A percentile compares a stretch with the other conserved stretches of the same genome.
Evolutionary conservation across 1,284 basidiomycete genomes (phyloP).

Genomic region (Megacollybia platyphylla): DNA sequence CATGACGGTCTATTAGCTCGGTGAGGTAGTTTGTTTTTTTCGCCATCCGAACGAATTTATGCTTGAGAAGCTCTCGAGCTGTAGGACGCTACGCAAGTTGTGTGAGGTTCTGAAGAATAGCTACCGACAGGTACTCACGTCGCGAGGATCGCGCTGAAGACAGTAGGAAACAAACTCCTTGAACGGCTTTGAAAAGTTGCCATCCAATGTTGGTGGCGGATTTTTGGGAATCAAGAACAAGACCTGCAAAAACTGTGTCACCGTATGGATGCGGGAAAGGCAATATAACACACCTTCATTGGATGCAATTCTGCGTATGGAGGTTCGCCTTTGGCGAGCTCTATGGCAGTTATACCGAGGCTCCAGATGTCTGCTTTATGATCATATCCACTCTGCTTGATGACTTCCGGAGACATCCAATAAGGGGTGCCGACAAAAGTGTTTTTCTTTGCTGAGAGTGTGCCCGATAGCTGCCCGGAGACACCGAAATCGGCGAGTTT

Average conservation of each 20-base stretch:
- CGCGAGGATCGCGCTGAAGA: constrained; percentile 86
- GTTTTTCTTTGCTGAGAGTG: constrained; percentile 96
- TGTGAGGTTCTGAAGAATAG: constrained; percentile 4
- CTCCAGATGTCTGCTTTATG: constrained; percentile 99
- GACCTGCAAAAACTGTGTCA: constrained; percentile 38
- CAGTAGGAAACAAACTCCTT: constrained; percentile 90
- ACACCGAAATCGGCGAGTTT: constrained; percentile 99
- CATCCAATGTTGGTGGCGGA: constrained; percentile 82
- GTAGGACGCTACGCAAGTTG: constrained; percentile 59
- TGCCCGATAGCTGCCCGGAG: constrained; percentile 94
- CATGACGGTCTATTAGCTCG: constrained; percentile 89
- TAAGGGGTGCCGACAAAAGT: constrained; percentile 96
- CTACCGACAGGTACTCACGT: constrained; percentile 28
- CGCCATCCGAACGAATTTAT: constrained; percentile 90
- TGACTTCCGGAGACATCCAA: constrained; percentile 99
- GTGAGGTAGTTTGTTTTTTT: constrained; percentile 92
- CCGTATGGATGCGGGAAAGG: background rate
- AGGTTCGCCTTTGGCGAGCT: constrained; percentile 94
- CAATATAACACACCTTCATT: constrained; percentile 67
- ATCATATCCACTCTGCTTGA: constrained; percentile 99
- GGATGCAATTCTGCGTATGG: constrained; percentile 97
- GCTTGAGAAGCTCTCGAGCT: constrained; percentile 90
- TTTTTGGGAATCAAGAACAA: constrained; percentile 98
- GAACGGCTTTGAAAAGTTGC: constrained; percentile 84
- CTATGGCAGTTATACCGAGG: constrained; percentile 93